Base-by-base conservation (phyloP, 2,329 filamentous ascomycete genomes). In the Pseudogymnoascus sp. region DNA sequence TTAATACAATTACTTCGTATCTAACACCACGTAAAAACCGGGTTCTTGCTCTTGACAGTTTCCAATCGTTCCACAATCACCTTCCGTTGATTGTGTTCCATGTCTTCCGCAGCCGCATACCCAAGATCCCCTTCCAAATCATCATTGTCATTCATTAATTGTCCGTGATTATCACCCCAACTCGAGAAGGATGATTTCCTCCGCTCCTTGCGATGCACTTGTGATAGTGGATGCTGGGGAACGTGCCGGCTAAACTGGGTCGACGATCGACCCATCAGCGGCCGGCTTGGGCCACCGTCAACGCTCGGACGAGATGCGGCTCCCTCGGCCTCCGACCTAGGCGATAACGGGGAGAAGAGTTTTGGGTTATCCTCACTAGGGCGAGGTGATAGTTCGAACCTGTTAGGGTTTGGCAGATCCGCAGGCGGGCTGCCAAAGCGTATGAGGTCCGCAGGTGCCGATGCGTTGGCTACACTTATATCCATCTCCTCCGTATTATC, bases 11-110 rank as follows among this genome's bases (percentile, higher is more conserved):
- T 33, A 33, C 29, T 21, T 55, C 9, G 48, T 58, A 64, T 63
- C 78, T 78, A 97, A 79, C 94, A 99, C 90, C 94, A 99, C 48
- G 90, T 96, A 76, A 99, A 99, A 33, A 99, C 92, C 1, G 94
- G 94, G 72, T 96, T 95, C 73, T 89, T 89, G 72, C 87, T 91
- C 81, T 97, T 97, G 65, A 99, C 94, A 64, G 93, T 90, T 79
- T 99, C 94, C 63, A 99, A 78, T 66, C 94, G 82, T 80, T 99
- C 94, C 58, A 99, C 92, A 79, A 99, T 97, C 58, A 99, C 94
- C 76, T 94, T 96, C 69, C 92, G 84, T 73, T 89, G 87, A 70
- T 92, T 90, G 10, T 90, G 90, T 75, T 97, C 94, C 84, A 96
- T 91, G 27, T 91, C 94, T 73, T 93, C 91, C 0, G 94, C 94